A percentile compares a stretch with the other conserved stretches of the same genome.
phyloP scores from a whole-genome alignment of 305 asterid species.

The Fraxinus velutina region DNA sequence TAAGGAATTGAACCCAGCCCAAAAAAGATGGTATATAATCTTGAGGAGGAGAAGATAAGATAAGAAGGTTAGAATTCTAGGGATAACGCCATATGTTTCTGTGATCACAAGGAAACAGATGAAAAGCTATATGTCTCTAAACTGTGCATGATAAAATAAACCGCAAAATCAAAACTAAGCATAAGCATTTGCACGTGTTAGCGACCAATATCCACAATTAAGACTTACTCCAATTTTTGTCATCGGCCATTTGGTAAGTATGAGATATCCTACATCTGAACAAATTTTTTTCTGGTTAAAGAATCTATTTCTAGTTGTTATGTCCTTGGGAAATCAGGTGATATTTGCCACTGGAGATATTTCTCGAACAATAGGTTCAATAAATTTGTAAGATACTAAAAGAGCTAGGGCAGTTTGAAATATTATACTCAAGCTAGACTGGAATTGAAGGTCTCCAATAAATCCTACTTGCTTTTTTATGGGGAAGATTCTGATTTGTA shows the following conservation, averaged over 20 bases:
- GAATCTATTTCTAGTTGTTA: background rate
- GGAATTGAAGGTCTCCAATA: background rate
- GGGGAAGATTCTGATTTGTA: background rate
- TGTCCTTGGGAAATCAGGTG: background rate
- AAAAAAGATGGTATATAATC: background rate
- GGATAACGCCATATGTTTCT: background rate
- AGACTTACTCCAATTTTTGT: background rate
- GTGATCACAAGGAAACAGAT: background rate
- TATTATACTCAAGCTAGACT: background rate
- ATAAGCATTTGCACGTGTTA: background rate
- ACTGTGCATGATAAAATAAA: background rate
- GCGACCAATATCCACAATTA: background rate
- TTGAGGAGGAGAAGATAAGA: background rate
- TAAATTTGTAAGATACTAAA: background rate
- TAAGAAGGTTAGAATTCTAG: background rate
- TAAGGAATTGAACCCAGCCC: background rate
- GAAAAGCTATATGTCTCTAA: background rate
- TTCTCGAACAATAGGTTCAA: background rate
- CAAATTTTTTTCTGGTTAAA: background rate
- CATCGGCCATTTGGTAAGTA: background rate
- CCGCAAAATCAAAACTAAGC: background rate
- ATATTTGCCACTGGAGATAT: background rate
- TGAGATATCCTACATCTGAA: background rate
- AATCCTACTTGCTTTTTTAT: background rate
- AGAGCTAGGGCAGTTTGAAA: background rate